Evolutionary conservation across 2,329 filamentous ascomycete species (phyloP), one percentile per base, ranked within the genome.

Genomic region (Rhytidhysteron rufulum): DNA sequence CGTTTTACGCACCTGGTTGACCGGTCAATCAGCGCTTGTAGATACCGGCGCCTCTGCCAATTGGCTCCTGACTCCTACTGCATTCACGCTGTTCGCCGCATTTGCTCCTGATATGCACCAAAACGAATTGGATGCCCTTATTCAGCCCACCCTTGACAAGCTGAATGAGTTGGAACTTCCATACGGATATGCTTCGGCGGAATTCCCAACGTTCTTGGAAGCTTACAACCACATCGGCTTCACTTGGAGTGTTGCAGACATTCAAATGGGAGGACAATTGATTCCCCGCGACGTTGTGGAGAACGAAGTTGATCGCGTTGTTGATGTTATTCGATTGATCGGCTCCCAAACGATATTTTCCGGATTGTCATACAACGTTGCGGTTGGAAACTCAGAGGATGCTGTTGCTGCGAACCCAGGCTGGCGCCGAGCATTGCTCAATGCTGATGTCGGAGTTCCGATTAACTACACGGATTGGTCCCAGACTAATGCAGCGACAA

Each of bases 281-380:
- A 29, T 47, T 5, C 44, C 44, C 5, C 41, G 41, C 7, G 37
- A 32, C 6, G 11, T 44, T 22, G 16, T 47, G 5, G 31, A 35
- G 21, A 29, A 45, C 8, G 19, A 47, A 15, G 38, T 36, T 18
- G 25, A 25, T 2, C 8, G 24, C 13, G 20, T 39, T 11, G 37
- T 44, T 3, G 11, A 3, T 3, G 31, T 27, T 4, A 13, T 42
- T 34, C 41, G 41, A 10, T 20, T 2, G 15, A 29, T 31, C 4
- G 32, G 34, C 9, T 20, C 19, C 18, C 10, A 20, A 11, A 19
- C 24, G 8, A 2, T 44, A 3, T 24, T 47, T 17, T 31, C 30
- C 11, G 44, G 44, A 1, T 5, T 41, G n/a, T 18, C 30, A 5
- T 34, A 44, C 18, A 32, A 47, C 19, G 37, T 43, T 4, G n/a